Base-by-base conservation (phyloP, 2,329 filamentous ascomycete species). In the Niveomyces coronatus region DNA sequence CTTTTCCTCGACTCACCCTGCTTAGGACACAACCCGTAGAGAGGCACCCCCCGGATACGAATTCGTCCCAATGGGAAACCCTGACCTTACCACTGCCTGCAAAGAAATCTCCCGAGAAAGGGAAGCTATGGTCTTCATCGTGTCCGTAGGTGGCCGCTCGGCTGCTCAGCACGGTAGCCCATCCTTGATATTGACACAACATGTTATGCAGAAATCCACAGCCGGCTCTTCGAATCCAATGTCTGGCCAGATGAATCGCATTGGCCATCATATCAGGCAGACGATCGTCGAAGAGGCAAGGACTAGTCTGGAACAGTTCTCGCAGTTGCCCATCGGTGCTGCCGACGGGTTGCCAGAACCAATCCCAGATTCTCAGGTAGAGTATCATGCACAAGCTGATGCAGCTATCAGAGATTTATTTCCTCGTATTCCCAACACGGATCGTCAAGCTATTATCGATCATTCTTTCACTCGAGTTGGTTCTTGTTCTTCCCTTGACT, bases 91-190 rank as follows among this genome's bases (percentile, higher is more conserved):
- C 5, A 62, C 61, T 39, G 59, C 65, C 30, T 82, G 77, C 63
- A 81, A 81, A 55, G 76, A 81, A 48, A 54, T 79, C 15, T 81
- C 76, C 2, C 66, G 77, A 45, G 71, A 77, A 47, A 63, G 65
- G 35, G 75, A 68, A 47, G 74, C 73, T 31, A 73, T 78, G 69
- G 72, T 80, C 13, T 81, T 77, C 47, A 79, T 81, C 41, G 76
- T 82, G 33, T 76, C 75, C 31, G 32, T 15, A 23, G 28, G 14
- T 18, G 32, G 45, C 47, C 54, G 27, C 46, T n/a, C 45, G 37
- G 11, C 29, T 30, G 37, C 37, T 26, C 26, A 17, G 20, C 31
- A 9, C n/a, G 23, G 14, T 39, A 31, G 42, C 45, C 46, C 35
- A 49, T n/a, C 23, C 23, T 24, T 16, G 37, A 16, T 42, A 26